Evolutionary conservation across 2,329 filamentous ascomycete species (phyloP).

Genomic region (Fusarium pseudonygamai): DNA sequence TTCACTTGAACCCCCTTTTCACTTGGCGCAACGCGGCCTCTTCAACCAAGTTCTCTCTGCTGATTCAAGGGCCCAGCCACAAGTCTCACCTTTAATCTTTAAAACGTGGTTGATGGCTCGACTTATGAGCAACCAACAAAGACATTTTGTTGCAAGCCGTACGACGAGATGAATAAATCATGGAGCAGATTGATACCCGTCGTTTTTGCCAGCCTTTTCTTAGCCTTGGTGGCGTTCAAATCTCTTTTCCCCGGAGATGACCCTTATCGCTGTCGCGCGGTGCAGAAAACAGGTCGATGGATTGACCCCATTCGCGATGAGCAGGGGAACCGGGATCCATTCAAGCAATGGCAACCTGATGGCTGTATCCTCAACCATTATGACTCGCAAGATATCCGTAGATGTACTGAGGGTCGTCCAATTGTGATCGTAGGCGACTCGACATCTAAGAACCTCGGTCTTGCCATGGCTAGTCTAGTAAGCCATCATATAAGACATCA

Average conservation of each 20-base stretch:
- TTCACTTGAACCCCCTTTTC: not conserved
- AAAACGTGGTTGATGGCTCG: not conserved
- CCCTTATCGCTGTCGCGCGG: constrained; percentile 61
- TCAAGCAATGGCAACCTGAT: constrained; percentile 65
- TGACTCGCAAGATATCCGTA: constrained; percentile 56
- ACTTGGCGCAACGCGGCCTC: not conserved
- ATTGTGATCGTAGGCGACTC: constrained; percentile 69
- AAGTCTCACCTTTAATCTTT: not conserved
- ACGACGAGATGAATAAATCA: not conserved
- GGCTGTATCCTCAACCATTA: constrained; percentile 68
- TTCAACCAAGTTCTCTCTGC: too few relatives aligned
- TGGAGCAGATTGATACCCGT: not conserved
- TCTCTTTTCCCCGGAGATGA: constrained; percentile 46
- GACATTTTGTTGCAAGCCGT: not conserved
- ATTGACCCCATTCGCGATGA: constrained; percentile 42
- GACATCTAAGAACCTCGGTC: constrained; percentile 66
- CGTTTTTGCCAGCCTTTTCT: not conserved
- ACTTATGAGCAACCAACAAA: not conserved
- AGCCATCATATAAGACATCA: not conserved
- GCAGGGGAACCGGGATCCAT: constrained; percentile 36
- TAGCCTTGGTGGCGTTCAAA: not conserved
- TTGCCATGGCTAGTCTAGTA: constrained; percentile 51
- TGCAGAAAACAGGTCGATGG: constrained; percentile 63
- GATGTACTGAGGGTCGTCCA: constrained; percentile 61
- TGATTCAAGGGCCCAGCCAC: too few relatives aligned